phyloP scores from a whole-genome alignment of 305 asterid genomes.

The Fraxinus greggii region DNA sequence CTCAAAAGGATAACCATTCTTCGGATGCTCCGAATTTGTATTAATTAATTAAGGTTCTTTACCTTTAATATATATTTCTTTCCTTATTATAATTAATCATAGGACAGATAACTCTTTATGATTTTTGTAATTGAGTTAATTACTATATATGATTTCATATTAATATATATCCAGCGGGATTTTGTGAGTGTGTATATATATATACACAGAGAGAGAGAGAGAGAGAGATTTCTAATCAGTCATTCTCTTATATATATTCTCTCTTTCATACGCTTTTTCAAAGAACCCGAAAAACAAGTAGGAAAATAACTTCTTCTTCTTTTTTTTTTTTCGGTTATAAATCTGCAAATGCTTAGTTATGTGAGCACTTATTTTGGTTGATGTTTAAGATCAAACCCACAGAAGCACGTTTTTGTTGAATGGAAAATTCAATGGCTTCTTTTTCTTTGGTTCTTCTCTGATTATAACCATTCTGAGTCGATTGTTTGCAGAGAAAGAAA shows the following conservation, averaged over 20 bases:
- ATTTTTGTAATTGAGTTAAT: not conserved
- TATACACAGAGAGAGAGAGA: too few species aligned
- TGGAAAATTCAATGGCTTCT: not conserved
- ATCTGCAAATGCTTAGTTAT: not conserved
- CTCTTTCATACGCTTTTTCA: not conserved
- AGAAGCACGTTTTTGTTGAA: not conserved
- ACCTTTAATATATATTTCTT: not conserved
- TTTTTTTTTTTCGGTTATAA: not conserved
- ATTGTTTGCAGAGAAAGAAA: constrained; percentile 9
- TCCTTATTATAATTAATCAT: not conserved
- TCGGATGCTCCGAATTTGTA: not conserved
- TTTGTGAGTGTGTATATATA: not conserved
- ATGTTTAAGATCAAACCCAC: not conserved
- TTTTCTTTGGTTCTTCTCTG: not conserved
- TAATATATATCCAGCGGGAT: not conserved
- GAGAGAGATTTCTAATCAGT: too few species aligned
- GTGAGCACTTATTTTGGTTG: not conserved
- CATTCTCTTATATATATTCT: not conserved
- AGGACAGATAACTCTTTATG: not conserved
- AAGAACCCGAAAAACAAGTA: not conserved
- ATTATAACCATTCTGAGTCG: not conserved
- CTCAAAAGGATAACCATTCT: not conserved
- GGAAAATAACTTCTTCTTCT: not conserved
- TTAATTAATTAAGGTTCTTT: not conserved
- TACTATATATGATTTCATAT: not conserved